phyloP scores from a whole-genome alignment of 257 asterid species.

The Orobanche coerulescens region DNA sequence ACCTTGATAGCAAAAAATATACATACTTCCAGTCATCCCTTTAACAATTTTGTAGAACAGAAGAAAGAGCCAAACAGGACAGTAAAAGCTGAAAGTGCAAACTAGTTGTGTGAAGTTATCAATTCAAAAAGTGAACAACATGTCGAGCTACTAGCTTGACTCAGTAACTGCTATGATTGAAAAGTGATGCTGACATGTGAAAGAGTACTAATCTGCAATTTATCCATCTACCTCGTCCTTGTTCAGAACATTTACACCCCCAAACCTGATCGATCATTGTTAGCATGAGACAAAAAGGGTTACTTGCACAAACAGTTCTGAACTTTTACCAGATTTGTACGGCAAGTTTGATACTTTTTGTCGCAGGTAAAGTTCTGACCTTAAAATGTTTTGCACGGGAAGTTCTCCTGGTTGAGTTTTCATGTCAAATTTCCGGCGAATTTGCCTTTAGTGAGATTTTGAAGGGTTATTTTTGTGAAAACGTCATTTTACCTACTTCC shows the following conservation, averaged over 20 bases:
- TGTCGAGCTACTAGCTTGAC: not conserved
- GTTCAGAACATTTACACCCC: conserved; percentile 22
- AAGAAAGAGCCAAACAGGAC: not conserved
- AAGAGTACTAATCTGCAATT: conserved; percentile 52
- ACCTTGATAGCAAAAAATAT: not conserved
- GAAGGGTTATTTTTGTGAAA: too few relatives aligned
- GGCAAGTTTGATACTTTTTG: too few relatives aligned
- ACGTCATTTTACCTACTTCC: too few relatives aligned
- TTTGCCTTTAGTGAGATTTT: too few relatives aligned
- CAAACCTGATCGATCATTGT: conserved; percentile 49
- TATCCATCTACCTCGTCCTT: conserved; percentile 45
- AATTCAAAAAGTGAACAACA: not conserved
- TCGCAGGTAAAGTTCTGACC: too few relatives aligned
- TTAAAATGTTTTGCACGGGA: too few relatives aligned
- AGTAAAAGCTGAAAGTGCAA: not conserved
- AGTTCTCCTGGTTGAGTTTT: too few relatives aligned
- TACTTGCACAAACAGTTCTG: too few relatives aligned
- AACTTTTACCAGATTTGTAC: too few relatives aligned
- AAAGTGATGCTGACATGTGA: not conserved
- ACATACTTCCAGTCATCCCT: conserved; percentile 5
- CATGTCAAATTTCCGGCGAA: too few relatives aligned
- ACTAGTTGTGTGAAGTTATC: not conserved
- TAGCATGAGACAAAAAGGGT: conserved; percentile 11
- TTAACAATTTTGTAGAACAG: not conserved
- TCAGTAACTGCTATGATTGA: not conserved